Evolutionary conservation across 2,329 filamentous ascomycete genomes (phyloP), one percentile per base, ranked within the genome.

Genomic region (Ceratocystis lukuohia): DNA sequence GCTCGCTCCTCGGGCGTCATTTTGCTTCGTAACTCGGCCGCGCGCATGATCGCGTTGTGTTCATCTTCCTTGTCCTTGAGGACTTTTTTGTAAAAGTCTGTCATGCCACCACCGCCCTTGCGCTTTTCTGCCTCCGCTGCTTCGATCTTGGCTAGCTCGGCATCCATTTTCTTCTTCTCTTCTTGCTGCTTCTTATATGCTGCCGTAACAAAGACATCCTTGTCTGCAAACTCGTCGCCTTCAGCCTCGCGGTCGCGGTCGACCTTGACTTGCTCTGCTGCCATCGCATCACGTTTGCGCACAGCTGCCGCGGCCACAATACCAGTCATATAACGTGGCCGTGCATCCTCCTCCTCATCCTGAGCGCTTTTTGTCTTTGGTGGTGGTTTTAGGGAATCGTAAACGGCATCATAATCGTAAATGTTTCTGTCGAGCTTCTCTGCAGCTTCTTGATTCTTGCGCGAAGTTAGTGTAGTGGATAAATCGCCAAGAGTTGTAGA

Each of bases 321-420:
- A 66, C 82, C 87, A 70, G 81, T 82, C 84, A 94, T 92, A 76
- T 94, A 94, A 71, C 88, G 89, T 1, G 89, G 87, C 70, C 84
- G 85, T 50, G 84, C 80, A 71, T 87, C 82, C 1, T 78, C 75
- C 3, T 82, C 81, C 64, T 81, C 80, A 65, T 78, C 78, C 61
- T 78, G 77, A 5, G 80, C 80, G 3, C 77, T 78, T 67, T 81
- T 81, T 68, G 85, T 83, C 69, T 81, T 82, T 70, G 83, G 82
- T 68, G 85, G 80, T 17, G 84, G 82, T 70, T 89, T 87, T 50
- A 93, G 79, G 0, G 87, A 88, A 71, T 93, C 89, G 76, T 91
- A 92, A 25, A 90, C 88, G 1, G 82, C 82, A 74, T 95, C 90
- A 77, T 94, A 95, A 76, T 94, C 89, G 78, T 92, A 94, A 70